phyloP scores from a whole-genome alignment of 2,329 filamentous ascomycete species.

The Trichoderma sp. region DNA sequence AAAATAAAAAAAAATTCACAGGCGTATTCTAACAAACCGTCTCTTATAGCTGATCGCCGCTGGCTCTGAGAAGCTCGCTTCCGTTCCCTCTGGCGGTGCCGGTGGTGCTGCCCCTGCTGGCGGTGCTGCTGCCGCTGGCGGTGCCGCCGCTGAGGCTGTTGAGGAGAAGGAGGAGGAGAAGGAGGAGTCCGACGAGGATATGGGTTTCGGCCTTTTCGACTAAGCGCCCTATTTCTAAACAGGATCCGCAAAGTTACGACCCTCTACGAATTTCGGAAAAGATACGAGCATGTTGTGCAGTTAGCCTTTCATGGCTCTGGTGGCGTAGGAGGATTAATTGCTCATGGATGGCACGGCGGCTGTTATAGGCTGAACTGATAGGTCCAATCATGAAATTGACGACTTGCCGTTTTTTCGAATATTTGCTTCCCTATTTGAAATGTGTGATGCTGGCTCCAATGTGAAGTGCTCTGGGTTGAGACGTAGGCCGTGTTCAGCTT shows the following conservation, averaged over 20 bases:
- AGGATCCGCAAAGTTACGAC: slow-evolving; percentile 39
- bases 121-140: slow-evolving; percentile 67
- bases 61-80: slow-evolving; percentile 92
- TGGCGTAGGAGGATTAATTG: slow-evolving; percentile 40
- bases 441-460: background rate
- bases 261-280: slow-evolving; percentile 43
- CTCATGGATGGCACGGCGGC: slow-evolving; percentile 39
- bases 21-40: background rate
- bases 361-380: slow-evolving; percentile 37
- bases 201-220: slow-evolving; percentile 78
- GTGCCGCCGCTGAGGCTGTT: slow-evolving; percentile 73
- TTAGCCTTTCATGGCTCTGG: slow-evolving; percentile 40
- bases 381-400: slow-evolving; percentile 39
- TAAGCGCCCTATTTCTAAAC: slow-evolving; percentile 51
- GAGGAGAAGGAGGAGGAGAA: slow-evolving; percentile 76
- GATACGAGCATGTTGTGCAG: slow-evolving; percentile 40
- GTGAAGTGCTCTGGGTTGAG: background rate
- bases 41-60: slow-evolving; percentile 77
- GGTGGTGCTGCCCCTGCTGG: slow-evolving; percentile 73
- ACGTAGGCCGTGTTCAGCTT: background rate
- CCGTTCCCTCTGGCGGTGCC: slow-evolving; percentile 79
- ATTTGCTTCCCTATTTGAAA: background rate
- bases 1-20: too few relatives aligned
- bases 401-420: slow-evolving; percentile 35
- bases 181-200: slow-evolving; percentile 71